phyloP scores from a whole-genome alignment of 2,329 filamentous ascomycete genomes.

The Alternaria arbusti region DNA sequence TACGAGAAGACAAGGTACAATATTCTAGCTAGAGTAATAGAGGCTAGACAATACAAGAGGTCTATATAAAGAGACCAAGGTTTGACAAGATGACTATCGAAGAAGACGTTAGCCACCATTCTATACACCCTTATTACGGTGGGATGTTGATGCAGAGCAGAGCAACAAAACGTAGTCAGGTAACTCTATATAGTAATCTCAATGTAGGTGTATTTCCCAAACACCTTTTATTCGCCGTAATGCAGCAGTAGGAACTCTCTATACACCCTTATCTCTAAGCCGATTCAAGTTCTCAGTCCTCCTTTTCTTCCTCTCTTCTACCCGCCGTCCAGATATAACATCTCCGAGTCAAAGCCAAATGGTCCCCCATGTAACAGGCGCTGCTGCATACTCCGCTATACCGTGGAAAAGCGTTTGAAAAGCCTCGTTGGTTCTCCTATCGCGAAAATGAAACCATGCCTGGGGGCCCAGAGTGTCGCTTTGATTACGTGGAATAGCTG shows the following conservation, averaged over 20 bases:
- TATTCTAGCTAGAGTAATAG: not conserved
- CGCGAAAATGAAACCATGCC: not conserved
- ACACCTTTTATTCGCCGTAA: too few relatives aligned
- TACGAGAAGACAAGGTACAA: not conserved
- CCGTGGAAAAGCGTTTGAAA: not conserved
- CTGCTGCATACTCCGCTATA: not conserved
- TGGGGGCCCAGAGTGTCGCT: not conserved
- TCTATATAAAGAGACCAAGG: not conserved
- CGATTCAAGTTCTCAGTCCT: not conserved
- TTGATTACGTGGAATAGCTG: not conserved
- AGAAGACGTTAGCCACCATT: too few relatives aligned
- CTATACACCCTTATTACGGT: too few relatives aligned
- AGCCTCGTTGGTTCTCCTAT: not conserved
- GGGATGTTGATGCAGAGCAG: too few relatives aligned
- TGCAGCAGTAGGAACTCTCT: too few relatives aligned
- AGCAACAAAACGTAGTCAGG: too few relatives aligned
- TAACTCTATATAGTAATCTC: too few relatives aligned
- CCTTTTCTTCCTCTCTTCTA: not conserved
- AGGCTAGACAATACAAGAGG: not conserved
- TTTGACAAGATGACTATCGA: too few relatives aligned
- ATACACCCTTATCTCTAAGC: not conserved
- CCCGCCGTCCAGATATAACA: not conserved
- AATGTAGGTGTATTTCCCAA: too few relatives aligned
- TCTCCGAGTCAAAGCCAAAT: not conserved
- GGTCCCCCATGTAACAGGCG: not conserved